Percentiles rank a stretch among this genome's conserved stretches.
Conservation (phyloP, 345 rosid genomes). For the Brassica cretica region DNA sequence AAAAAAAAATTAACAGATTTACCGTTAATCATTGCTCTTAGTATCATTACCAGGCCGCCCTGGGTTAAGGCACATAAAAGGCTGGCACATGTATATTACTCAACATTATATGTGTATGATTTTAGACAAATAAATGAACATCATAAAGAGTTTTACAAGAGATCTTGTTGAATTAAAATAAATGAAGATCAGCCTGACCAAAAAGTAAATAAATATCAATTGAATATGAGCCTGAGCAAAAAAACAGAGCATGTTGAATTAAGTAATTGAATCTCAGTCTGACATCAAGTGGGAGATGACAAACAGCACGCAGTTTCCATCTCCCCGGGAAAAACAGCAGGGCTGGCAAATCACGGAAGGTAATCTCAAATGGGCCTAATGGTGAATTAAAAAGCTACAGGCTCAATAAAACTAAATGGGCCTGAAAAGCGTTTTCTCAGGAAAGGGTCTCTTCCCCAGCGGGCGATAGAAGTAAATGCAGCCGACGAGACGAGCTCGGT, state of each 20-base stretch:
- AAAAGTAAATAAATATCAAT: background rate
- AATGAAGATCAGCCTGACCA: background rate
- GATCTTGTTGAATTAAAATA: background rate
- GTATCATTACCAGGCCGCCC: background rate
- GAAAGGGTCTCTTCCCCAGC: constrained; percentile 5
- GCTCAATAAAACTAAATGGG: constrained; percentile 21
- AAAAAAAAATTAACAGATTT: too few species aligned
- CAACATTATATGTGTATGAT: background rate
- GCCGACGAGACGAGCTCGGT: constrained; percentile 27
- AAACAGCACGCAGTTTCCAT: constrained; percentile 18
- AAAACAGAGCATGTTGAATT: background rate
- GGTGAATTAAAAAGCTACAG: background rate
- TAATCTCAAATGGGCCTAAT: background rate
- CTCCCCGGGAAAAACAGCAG: background rate
- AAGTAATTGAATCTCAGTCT: background rate
- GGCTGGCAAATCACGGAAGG: background rate
- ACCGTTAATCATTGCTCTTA: too few species aligned
- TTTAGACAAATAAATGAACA: background rate
- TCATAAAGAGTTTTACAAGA: background rate
- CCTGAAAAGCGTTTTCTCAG: background rate
- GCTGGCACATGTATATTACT: background rate
- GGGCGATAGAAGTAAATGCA: constrained; percentile 31
- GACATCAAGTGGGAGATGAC: background rate
- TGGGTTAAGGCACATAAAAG: background rate
- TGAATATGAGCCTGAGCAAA: background rate